phyloP scores from a whole-genome alignment of 768 basidiomycete genomes.

The Boletus reticuloceps region DNA sequence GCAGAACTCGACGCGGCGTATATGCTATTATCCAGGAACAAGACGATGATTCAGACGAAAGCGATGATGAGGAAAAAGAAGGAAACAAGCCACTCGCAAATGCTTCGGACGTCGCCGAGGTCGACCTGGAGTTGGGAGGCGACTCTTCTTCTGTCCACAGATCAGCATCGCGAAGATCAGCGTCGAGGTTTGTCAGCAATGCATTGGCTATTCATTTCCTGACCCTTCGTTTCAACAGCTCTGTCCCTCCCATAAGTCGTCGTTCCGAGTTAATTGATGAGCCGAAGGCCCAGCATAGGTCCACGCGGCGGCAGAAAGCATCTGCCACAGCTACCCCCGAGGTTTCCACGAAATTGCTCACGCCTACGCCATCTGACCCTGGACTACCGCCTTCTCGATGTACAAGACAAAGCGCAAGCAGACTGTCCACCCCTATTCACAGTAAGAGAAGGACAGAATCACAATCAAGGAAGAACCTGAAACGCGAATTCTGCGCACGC shows the following conservation, averaged over 20 bases:
- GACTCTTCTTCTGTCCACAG: slow-evolving; percentile 21
- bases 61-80: slow-evolving; percentile 51
- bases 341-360: slow-evolving; percentile 42
- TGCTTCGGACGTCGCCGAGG: slow-evolving; percentile 45
- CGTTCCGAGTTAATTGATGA: slow-evolving; percentile 28
- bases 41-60: slow-evolving; percentile 60
- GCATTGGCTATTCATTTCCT: slow-evolving; percentile 4
- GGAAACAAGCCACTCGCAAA: slow-evolving; percentile 47
- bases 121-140: slow-evolving; percentile 50
- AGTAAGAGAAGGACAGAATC: slow-evolving; percentile 39
- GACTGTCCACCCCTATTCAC: slow-evolving; percentile 29
- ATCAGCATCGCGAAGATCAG: slow-evolving; percentile 26
- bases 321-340: slow-evolving; percentile 43
- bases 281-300: slow-evolving; percentile 41
- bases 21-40: slow-evolving; percentile 66
- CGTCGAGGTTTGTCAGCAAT: slow-evolving; percentile 23
- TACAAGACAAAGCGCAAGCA: slow-evolving; percentile 30
- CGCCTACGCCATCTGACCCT: slow-evolving; percentile 30
- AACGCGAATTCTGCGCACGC: slow-evolving; percentile 48
- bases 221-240: slow-evolving; percentile 17
- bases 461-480: slow-evolving; percentile 50
- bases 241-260: slow-evolving; percentile 26
- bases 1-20: slow-evolving; percentile 78
- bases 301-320: slow-evolving; percentile 57
- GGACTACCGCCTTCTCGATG: slow-evolving; percentile 27